A percentile compares a stretch with the other conserved stretches of the same genome.
Evolutionary conservation across 163 green algal genomes (phyloP).

Genomic region (Chlorella variabilis): DNA sequence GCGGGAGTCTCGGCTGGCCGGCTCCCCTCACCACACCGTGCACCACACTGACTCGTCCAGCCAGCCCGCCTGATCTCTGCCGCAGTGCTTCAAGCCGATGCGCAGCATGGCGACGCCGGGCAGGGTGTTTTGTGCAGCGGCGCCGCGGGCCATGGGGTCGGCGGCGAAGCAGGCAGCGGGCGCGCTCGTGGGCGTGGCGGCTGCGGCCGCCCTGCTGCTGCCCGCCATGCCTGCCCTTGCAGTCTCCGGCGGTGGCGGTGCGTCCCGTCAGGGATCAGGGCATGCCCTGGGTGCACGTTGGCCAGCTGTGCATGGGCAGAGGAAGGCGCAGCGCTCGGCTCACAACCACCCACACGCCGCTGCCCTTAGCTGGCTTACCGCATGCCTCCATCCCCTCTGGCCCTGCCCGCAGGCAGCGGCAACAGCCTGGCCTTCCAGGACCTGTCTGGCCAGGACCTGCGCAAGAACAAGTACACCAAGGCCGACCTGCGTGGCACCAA

Average conservation of each 20-base stretch:
- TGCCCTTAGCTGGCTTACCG: too few species aligned
- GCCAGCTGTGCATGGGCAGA: background rate
- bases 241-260: slow-evolving; percentile 46
- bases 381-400: too few species aligned
- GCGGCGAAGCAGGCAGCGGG: background rate
- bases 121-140: slow-evolving; percentile 16
- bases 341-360: background rate
- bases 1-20: too few species aligned
- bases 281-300: background rate
- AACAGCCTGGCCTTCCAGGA: slow-evolving; percentile 43
- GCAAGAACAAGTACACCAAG: slow-evolving; percentile 49
- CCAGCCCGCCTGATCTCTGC: too few species aligned
- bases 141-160: background rate
- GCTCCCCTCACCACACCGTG: too few species aligned
- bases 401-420: slow-evolving; percentile 21
- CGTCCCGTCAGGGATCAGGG: background rate
- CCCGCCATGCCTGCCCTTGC: slow-evolving; percentile 20
- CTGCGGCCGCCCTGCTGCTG: slow-evolving; percentile 25
- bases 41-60: too few species aligned
- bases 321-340: too few species aligned
- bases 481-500: slow-evolving; percentile 64
- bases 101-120: background rate
- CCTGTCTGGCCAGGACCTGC: slow-evolving; percentile 59
- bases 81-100: slow-evolving; percentile 37
- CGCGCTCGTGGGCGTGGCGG: background rate